Evolutionary conservation across 2,329 filamentous ascomycete species (phyloP).

Genomic region (Aspergillus glaucus): DNA sequence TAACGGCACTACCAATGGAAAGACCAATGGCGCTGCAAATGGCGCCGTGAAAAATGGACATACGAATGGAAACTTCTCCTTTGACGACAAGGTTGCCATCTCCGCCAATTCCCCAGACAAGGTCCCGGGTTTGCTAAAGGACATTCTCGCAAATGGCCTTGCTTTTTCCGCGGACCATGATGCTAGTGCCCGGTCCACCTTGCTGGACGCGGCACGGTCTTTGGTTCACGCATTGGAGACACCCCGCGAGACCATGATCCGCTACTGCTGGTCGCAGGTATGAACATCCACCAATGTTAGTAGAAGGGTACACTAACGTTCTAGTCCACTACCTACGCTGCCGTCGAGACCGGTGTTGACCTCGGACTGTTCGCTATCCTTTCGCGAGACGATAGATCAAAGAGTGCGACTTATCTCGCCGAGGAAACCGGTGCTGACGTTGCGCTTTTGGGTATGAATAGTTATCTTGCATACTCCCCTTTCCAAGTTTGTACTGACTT

Average conservation of each 20-base stretch:
- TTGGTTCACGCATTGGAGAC: constrained; percentile 34
- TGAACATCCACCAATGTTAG: neutral
- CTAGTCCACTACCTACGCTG: constrained; percentile 16
- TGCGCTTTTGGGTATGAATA: constrained; percentile 13
- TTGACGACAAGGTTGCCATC: constrained; percentile 9
- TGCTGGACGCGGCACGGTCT: constrained; percentile 12
- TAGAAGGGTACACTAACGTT: no score
- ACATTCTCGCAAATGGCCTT: constrained; percentile 5
- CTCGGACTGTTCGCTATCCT: constrained; percentile 17
- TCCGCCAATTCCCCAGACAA: constrained; percentile 7
- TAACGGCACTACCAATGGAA: neutral
- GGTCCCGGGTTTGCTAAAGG: constrained; percentile 8
- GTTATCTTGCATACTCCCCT: neutral
- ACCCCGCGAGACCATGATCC: constrained; percentile 45
- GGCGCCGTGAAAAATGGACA: neutral
- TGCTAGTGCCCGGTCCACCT: constrained; percentile 7
- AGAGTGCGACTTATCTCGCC: constrained; percentile 15
- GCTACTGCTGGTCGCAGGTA: constrained; percentile 42
- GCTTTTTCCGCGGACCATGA: constrained; percentile 3
- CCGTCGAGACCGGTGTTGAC: constrained; percentile 17
- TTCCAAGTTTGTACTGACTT: neutral
- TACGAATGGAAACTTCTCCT: neutral
- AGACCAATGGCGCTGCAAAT: neutral
- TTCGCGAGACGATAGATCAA: constrained; percentile 16
- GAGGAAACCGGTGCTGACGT: constrained; percentile 13